Evolutionary conservation across 129 eudicot genomes (phyloP).

Genomic region (Chrysanthemum makinoi): DNA sequence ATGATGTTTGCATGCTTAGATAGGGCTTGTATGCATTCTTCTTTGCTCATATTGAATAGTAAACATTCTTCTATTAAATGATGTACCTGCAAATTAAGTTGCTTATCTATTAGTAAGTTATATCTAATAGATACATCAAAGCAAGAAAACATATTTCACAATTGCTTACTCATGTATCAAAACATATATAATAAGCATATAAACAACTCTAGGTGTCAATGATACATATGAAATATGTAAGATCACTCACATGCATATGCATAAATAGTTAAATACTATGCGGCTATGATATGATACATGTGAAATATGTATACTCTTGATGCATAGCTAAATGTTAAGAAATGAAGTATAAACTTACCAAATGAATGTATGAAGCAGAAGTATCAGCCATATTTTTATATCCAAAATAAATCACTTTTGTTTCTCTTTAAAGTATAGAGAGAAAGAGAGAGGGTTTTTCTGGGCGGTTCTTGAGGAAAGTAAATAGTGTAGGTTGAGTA

Average conservation of each 20-base stretch:
- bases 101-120: not conserved
- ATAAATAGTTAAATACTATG: not conserved
- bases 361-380: conserved; percentile 61
- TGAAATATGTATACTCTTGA: not conserved
- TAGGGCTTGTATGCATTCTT: conserved; percentile 70
- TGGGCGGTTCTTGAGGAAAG: conserved; percentile 15
- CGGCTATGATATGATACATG: not conserved
- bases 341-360: conserved; percentile 33
- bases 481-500: conserved; percentile 21
- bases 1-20: conserved; percentile 72
- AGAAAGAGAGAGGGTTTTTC: conserved; percentile 13
- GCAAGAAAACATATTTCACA: no score
- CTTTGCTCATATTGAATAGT: conserved; percentile 62
- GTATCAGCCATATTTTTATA: conserved; percentile 45
- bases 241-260: conserved; percentile 6
- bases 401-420: not conserved
- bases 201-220: not conserved
- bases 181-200: no score
- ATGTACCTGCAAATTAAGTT: conserved; percentile 45
- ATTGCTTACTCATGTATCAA: no score
- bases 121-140: not conserved
- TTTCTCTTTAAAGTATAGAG: conserved; percentile 13
- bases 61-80: conserved; percentile 71
- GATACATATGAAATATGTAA: not conserved
- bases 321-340: conserved; percentile 5